Base-by-base conservation (phyloP, 129 eudicot genomes). In the Sambucus nigra region DNA sequence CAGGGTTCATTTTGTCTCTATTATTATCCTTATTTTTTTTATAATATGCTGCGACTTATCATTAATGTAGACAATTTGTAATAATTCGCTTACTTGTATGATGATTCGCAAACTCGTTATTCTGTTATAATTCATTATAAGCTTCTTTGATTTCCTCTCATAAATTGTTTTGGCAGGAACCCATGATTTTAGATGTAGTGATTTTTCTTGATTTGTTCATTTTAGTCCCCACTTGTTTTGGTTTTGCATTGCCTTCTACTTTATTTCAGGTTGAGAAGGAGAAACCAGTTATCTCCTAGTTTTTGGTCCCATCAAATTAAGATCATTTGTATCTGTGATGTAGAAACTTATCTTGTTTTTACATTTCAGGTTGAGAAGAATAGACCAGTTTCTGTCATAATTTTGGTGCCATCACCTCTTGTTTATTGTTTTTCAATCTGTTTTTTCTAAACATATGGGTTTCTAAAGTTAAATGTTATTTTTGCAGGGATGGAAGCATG, bases 401-500 rank as follows among this genome's bases (percentile, higher is more conserved):
- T n/a, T n/a, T n/a, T n/a, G n/a, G n/a, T 2, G 12, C 42, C 42
- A 35, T 35, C 12, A 8, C 42, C 42, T 2, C 13, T 15, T 35
- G 23, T 38, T 15, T 48, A 47, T 13, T 44, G 13, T 29, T 42
- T 35, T 20, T 24, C 18, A 27, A 16, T 8, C 42, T 2, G 42
- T 2, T 35, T 35, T 12, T 35, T 35, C 42, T 35, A 7, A 35
- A 2, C 13, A 7, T 3, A 2, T 54, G 39, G 19, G 55, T 51
- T 53, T 49, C 59, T 60, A 56, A 71, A 59, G 55, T 25, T 35
- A 35, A 55, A 26, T 57, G 27, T 63, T 64, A 16, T 38, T 74
- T 67, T 77, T 84, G 86, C 89, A 77, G 89, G 95, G 66, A 35
- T 27, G 25, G 69, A 72, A 68, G 66, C 59, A 74, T 76, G 69